Base-by-base conservation (phyloP, 352 stramenopile genomes). In the Halophytophthora polymorphica region DNA sequence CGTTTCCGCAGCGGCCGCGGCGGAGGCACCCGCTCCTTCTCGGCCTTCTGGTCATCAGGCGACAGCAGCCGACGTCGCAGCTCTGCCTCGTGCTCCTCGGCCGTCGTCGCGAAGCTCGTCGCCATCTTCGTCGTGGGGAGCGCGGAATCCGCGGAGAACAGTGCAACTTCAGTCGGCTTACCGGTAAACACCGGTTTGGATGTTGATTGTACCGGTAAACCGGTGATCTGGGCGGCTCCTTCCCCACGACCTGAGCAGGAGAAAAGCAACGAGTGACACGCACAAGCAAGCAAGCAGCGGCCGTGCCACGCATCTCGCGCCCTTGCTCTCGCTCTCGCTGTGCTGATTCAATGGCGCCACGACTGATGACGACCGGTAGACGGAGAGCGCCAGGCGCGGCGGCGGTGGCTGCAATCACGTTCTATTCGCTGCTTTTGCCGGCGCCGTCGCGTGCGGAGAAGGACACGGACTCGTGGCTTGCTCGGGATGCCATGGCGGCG, bases 21-120 rank as follows among this genome's bases (percentile, higher is more conserved):
- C 17, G 50, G 15, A 21, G 31, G n/a, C 8, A 25, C 3, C 3
- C 22, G 12, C 2, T 18, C 29, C 11, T 56, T 29, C 8, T 36
- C 33, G 2, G 29, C 38, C 28, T 35, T 21, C 14, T 53, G 40
- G 12, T 61, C 45, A 12, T 35, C 18, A 5, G 18, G 33, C 36
- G 42, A 15, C 36, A 80, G 50, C 33, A 75, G 41, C 31, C 45
- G 39, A 15, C 56, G 63, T 39, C 56, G 63, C 53, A 71, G 36
- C 39, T 74, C 65, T 0, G 36, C 40, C 8, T 64, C 64, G 6
- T 50, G 35, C 12, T 64, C 60, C 1, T 21, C 28, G 34, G 56
- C 47, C n/a, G 23, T 39, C 34, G 19, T 6, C 7, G 47, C 35
- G 55, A 69, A 63, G 42, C 43, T 45, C 36, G 44, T 56, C 43